Evolutionary conservation across 2,329 filamentous ascomycete genomes (phyloP), one percentile per base, ranked within the genome.

Genomic region (Colletotrichum magnum): DNA sequence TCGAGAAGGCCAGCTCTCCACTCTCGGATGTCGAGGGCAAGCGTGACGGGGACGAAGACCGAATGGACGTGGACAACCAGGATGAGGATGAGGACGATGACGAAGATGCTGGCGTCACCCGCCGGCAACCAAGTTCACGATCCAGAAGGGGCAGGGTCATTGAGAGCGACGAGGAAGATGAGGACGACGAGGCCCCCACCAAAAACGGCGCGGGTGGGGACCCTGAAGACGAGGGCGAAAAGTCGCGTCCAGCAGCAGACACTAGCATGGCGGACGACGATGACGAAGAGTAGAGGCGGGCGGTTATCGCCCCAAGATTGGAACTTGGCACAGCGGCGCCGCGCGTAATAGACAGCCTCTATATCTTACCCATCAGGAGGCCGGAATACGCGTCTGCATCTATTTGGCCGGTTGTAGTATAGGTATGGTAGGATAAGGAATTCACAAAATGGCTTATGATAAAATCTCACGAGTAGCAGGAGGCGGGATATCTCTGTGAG

Each of bases 121-220:
- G 82, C 60, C 81, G 82, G 60, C 79, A 80, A 70, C 80, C 80
- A 73, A 76, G 76, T 62, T 87, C 85, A 78, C 82, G 86, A 62
- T 78, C 82, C 18, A 81, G 87, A 43, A 81, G 87, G 51, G 86
- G 85, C 21, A 81, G 86, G 43, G 84, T 89, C 32, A 77, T 89
- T 47, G 86, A 88, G 61, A 87, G 85, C 58, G 87, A 89, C 57
- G 87, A 88, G 57, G 86, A 86, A 6, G 85, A 87, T 4, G 83
- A 82, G 21, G 80, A 77, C 18, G 80, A 77, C 1, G 79, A 76
- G 28, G 79, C 26, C 6, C 63, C 61, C 6, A 32, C 53, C 47
- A 39, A 73, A 10, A 73, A 71, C 24, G 72, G 69, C 26, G 63
- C 54, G 18, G 72, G 50, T 4, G 63, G 64, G 41, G 53, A 71